Percentiles rank a stretch among this genome's conserved stretches.
These are phyloP conservation scores for Mucor sp. DNA, from an alignment of 371 early-diverging fungal genomes.

Conservation along the genomic window DNA sequence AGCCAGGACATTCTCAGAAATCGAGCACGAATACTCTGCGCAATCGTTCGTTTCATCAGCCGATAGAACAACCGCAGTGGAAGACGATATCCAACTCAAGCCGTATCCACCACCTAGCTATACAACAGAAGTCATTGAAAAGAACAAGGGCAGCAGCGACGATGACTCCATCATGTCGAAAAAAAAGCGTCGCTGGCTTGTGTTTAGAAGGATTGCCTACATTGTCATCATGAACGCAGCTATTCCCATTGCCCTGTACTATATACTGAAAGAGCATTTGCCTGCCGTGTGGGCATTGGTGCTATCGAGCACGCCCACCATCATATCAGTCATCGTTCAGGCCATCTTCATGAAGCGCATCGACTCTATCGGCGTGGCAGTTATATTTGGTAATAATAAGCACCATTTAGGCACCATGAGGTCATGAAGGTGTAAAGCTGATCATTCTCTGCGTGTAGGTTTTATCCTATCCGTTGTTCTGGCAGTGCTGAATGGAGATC, in stretches of 20 bases:
- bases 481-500: conserved; percentile 47
- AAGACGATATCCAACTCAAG: conserved; percentile 5
- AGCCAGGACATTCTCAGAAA: conserved; percentile 10
- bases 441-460: conserved; percentile 30
- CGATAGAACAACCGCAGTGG: conserved; percentile 8
- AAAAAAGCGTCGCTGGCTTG: conserved; percentile 15
- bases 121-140: not conserved
- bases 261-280: conserved; percentile 35
- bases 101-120: conserved; percentile 1
- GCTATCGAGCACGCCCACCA: conserved; percentile 40
- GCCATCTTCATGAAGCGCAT: conserved; percentile 33
- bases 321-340: conserved; percentile 40
- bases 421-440: conserved; percentile 44
- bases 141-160: not conserved
- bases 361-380: conserved; percentile 41
- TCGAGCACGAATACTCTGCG: conserved; percentile 3
- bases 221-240: conserved; percentile 42
- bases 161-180: conserved; percentile 6
- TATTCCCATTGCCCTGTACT: conserved; percentile 42
- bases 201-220: conserved; percentile 12
- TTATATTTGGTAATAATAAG: conserved; percentile 40
- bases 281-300: conserved; percentile 47
- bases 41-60: conserved; percentile 6
- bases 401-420: conserved; percentile 12
- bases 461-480: conserved; percentile 49